Base-by-base conservation (phyloP, 192 early-diverging fungal genomes). In the Coemansia sp. region DNA sequence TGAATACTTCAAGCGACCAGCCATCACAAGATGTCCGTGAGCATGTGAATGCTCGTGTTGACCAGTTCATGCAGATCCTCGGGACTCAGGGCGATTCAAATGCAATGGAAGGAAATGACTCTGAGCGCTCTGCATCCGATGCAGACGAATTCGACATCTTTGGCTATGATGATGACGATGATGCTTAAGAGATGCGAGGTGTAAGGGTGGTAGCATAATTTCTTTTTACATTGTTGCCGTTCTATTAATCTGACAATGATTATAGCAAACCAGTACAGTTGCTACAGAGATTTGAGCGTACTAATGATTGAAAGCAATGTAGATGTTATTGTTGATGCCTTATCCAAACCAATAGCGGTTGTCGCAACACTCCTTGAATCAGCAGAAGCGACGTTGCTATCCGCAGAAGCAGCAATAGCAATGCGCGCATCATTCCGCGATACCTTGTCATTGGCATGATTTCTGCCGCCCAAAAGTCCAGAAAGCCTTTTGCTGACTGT, bases 61-160 rank as follows among this genome's bases (percentile, higher is more conserved):
- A 79, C 49, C 52, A 64, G 62, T 52, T 73, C 16, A 79, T 79
- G 76, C 53, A 44, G 19, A 52, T 56, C 19, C 58, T 79, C 10
- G 71, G 57, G 49, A 53, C 53, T 7, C 47, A 67, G 49, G 48
- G 31, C 18, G 57, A 23, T 41, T 6, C 3, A 9, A 28, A 26
- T 22, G 21, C 31, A 28, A 30, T 22, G 7, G 49, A 41, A 5
- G 53, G 25, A 10, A 1, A 25, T 32, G 23, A 34, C 12, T 34
- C 32, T 10, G 32, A 34, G 8, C 32, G 32, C 0, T 34, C 32
- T 34, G 32, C 7, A 34, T 34, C 12, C 8, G 32, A 34, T 34
- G 32, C 18, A 19, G 25, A 25, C 34, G 26, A 38, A 49, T 58
- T 8, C 22, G 58, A 49, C 19, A 38, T n/a, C n/a, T 31, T 31